phyloP scores from a whole-genome alignment of 768 basidiomycete genomes.

The Hydnomerulius pinastri region DNA sequence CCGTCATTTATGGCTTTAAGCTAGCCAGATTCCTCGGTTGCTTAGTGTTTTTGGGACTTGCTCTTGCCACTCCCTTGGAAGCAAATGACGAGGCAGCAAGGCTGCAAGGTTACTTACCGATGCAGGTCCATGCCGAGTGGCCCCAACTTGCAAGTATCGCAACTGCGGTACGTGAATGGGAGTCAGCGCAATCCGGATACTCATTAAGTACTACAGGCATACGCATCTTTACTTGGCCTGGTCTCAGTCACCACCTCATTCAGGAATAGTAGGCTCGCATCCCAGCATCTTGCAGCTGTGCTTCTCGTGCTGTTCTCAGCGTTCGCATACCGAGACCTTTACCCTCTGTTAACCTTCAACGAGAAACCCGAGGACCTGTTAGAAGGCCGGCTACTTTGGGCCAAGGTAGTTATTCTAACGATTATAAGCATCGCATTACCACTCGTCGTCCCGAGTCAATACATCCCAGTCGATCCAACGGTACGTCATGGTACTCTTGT shows the following conservation, averaged over 20 bases:
- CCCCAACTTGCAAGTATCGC: conserved; percentile 10
- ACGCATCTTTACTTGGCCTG: conserved; percentile 42
- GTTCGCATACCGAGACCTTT: conserved; percentile 60
- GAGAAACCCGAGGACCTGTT: conserved; percentile 47
- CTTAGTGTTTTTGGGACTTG: too few species aligned
- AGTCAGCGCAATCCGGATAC: neutral
- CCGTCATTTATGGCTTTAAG: too few species aligned
- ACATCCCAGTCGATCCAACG: conserved; percentile 55
- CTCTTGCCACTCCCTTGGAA: neutral
- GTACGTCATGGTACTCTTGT: neutral
- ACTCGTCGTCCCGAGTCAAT: conserved; percentile 54
- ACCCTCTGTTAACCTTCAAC: conserved; percentile 59
- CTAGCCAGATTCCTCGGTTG: too few species aligned
- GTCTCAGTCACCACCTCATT: conserved; percentile 36
- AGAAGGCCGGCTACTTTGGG: conserved; percentile 56
- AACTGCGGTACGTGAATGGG: conserved; percentile 11
- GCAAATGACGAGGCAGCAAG: neutral
- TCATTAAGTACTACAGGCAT: conserved; percentile 32
- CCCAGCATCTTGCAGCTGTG: conserved; percentile 48
- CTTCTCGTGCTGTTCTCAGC: conserved; percentile 49
- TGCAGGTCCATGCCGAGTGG: neutral
- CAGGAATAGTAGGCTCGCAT: conserved; percentile 34
- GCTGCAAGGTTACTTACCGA: neutral
- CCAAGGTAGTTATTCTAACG: conserved; percentile 47
- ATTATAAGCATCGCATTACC: conserved; percentile 52